These are phyloP conservation scores for Dovyalis caffra DNA, from an alignment of 345 rosid genomes.

Conservation along the genomic window DNA sequence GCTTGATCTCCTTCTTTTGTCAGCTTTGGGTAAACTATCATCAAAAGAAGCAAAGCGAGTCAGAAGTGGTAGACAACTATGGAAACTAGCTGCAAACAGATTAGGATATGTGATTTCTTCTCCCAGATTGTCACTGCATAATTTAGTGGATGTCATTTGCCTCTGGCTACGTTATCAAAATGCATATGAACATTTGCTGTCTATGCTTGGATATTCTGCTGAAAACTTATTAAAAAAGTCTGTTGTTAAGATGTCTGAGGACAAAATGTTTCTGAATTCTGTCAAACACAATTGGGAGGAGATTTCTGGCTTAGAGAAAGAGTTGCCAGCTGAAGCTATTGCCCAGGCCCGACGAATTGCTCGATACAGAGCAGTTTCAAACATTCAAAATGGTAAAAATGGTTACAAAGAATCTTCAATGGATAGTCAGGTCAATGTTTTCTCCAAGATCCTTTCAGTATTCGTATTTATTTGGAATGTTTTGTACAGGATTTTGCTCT, in stretches of 20 bases:
- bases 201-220: slow-evolving; percentile 52
- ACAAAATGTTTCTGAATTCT: slow-evolving; percentile 39
- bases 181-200: slow-evolving; percentile 59
- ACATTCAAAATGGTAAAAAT: slow-evolving; percentile 34
- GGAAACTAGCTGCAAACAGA: slow-evolving; percentile 80
- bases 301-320: slow-evolving; percentile 57
- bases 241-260: slow-evolving; percentile 42
- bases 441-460: slow-evolving; percentile 32
- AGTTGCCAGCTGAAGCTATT: slow-evolving; percentile 75
- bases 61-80: slow-evolving; percentile 68
- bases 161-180: slow-evolving; percentile 73
- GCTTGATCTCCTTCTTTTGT: slow-evolving; percentile 50
- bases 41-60: slow-evolving; percentile 39
- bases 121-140: slow-evolving; percentile 60
- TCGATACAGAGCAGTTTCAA: slow-evolving; percentile 48
- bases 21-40: slow-evolving; percentile 42
- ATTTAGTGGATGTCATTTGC: slow-evolving; percentile 41
- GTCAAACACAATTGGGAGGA: slow-evolving; percentile 55
- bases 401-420: slow-evolving; percentile 25
- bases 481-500: slow-evolving; percentile 35
- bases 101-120: slow-evolving; percentile 46
- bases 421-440: slow-evolving; percentile 20
- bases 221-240: slow-evolving; percentile 40
- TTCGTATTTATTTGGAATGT: slow-evolving; percentile 41
- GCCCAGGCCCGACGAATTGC: slow-evolving; percentile 82